phyloP scores from a whole-genome alignment of 495 filamentous ascomycete genomes.

The Astrothelium macrocarpum region DNA sequence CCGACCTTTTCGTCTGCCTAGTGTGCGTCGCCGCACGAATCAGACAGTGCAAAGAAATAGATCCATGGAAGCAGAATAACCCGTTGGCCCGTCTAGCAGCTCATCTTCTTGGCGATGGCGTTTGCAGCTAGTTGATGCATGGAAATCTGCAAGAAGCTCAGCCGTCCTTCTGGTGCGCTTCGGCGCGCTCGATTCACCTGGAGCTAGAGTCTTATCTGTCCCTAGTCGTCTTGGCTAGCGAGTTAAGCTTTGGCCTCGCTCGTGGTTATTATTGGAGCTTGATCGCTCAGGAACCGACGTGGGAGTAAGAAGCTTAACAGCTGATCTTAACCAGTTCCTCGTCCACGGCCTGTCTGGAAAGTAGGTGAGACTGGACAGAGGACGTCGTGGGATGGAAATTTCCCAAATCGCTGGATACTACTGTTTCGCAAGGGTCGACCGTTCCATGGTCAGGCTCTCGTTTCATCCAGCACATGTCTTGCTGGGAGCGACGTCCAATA shows the following conservation, averaged over 20 bases:
- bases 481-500: background rate
- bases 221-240: background rate
- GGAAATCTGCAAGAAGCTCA: background rate
- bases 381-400: background rate
- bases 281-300: background rate
- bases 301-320: background rate
- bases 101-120: background rate
- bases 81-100: background rate
- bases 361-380: background rate
- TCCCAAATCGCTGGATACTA: background rate
- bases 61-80: background rate
- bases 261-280: background rate
- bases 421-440: background rate
- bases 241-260: background rate
- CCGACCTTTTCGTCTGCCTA: background rate
- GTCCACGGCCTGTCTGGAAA: background rate
- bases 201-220: background rate
- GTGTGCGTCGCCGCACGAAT: background rate
- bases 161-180: constrained; percentile 6
- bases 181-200: background rate
- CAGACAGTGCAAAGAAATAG: background rate
- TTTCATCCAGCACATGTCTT: background rate
- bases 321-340: background rate
- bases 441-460: background rate
- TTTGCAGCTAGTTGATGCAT: background rate